Percentiles rank a stretch among this genome's conserved stretches.
Evolutionary conservation across 305 asterid species (phyloP).

Genomic region (Fraxinus angustifolia): DNA sequence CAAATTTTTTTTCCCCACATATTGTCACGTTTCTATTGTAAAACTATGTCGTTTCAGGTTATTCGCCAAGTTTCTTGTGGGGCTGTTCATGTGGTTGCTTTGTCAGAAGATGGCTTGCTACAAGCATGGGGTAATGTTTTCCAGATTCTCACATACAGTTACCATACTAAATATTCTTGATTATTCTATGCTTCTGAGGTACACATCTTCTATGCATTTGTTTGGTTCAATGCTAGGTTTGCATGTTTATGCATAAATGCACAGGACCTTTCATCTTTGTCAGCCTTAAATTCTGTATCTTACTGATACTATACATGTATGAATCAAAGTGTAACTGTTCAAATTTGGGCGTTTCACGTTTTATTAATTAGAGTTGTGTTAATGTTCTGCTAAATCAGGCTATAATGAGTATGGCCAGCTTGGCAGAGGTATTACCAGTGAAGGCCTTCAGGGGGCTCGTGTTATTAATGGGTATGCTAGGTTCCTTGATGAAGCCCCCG

Average conservation of each 20-base stretch:
- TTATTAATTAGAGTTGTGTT: slow-evolving; percentile 52
- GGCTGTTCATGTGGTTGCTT: slow-evolving; percentile 87
- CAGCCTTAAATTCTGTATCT: slow-evolving; percentile 9
- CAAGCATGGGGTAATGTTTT: slow-evolving; percentile 85
- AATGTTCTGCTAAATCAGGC: slow-evolving; percentile 78
- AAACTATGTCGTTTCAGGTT: slow-evolving; percentile 45
- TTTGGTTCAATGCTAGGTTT: slow-evolving; percentile 18
- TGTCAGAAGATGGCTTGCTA: slow-evolving; percentile 87
- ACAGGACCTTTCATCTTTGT: slow-evolving; percentile 11
- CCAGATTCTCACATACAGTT: not conserved
- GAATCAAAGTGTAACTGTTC: slow-evolving; percentile 25
- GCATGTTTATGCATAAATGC: slow-evolving; percentile 3
- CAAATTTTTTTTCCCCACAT: not conserved
- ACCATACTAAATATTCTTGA: slow-evolving; percentile 11
- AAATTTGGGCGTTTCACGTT: slow-evolving; percentile 17
- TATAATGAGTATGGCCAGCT: slow-evolving; percentile 98
- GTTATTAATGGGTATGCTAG: slow-evolving; percentile 75
- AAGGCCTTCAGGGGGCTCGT: slow-evolving; percentile 95
- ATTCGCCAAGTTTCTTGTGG: slow-evolving; percentile 96
- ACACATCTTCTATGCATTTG: slow-evolving; percentile 9
- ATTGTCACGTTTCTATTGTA: not conserved
- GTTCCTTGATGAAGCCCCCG: slow-evolving; percentile 94
- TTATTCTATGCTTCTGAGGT: not conserved
- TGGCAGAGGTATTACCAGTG: slow-evolving; percentile 95
- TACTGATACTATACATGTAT: slow-evolving; percentile 19